These are phyloP conservation scores for Populus tomentosa DNA, from an alignment of 441 rosid species.

Conservation along the genomic window DNA sequence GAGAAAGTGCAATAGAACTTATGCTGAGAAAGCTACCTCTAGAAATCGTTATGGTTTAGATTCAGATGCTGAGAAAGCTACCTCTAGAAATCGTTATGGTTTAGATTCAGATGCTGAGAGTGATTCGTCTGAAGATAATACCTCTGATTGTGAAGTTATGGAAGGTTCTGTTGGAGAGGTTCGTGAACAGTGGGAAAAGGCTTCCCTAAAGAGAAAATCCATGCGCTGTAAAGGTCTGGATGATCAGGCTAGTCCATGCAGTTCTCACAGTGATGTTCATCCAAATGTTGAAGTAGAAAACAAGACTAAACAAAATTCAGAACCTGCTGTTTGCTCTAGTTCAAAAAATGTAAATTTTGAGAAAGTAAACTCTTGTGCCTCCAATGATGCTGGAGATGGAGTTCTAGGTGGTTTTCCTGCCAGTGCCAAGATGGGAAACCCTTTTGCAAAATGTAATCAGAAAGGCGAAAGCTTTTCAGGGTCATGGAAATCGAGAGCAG, in stretches of 20 bases:
- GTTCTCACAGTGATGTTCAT: slow-evolving; percentile 20
- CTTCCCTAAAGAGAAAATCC: slow-evolving; percentile 38
- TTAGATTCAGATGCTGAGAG: slow-evolving; percentile 38
- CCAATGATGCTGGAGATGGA: slow-evolving; percentile 19
- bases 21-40: slow-evolving; percentile 20
- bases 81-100: slow-evolving; percentile 39
- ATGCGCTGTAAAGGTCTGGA: slow-evolving; percentile 24
- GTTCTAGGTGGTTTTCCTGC: no score
- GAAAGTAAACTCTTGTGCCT: slow-evolving; percentile 17
- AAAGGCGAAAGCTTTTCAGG: no score
- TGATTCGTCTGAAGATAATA: slow-evolving; percentile 39
- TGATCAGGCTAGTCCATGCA: slow-evolving; percentile 36
- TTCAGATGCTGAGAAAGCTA: slow-evolving; percentile 29
- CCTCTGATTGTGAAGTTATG: slow-evolving; percentile 74
- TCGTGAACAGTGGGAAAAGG: slow-evolving; percentile 62
- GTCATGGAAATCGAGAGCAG: no score
- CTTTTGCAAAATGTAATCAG: no score
- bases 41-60: slow-evolving; percentile 47
- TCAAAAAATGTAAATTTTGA: slow-evolving; percentile 18
- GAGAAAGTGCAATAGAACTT: slow-evolving; percentile 41
- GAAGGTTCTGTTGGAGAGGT: slow-evolving; percentile 51
- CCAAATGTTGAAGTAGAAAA: slow-evolving; percentile 18
- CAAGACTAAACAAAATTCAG: slow-evolving; percentile 16
- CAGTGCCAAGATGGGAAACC: no score
- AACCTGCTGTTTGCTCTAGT: slow-evolving; percentile 18